Percentiles rank a stretch among this genome's conserved stretches.
phyloP scores from a whole-genome alignment of 108 stramenopile species.

The Conticribra guillardii region DNA sequence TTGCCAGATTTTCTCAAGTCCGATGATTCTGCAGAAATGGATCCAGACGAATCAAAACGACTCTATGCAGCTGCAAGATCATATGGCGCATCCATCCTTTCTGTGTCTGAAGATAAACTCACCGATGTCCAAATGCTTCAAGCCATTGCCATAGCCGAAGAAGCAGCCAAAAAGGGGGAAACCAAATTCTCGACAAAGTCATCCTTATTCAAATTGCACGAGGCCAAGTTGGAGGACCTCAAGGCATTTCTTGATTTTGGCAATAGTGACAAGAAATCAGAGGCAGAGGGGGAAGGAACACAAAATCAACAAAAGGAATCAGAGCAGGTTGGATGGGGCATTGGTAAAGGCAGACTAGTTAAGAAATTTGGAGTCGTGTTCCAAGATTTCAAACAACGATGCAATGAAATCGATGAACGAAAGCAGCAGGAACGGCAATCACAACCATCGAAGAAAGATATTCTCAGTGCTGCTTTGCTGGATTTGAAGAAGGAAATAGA shows the following conservation, averaged over 20 bases:
- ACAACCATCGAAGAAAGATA: conserved; percentile 28
- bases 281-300: conserved; percentile 5
- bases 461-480: conserved; percentile 42
- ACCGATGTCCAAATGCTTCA: conserved; percentile 56
- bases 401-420: conserved; percentile 46
- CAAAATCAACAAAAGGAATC: not conserved
- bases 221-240: conserved; percentile 50
- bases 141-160: conserved; percentile 51
- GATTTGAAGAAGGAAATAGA: conserved; percentile 44
- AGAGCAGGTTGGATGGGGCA: conserved; percentile 37
- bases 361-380: conserved; percentile 41
- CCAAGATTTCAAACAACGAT: conserved; percentile 42
- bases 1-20: conserved; percentile 44
- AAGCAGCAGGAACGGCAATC: conserved; percentile 25
- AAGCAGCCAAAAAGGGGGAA: conserved; percentile 46
- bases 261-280: not conserved
- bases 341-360: conserved; percentile 33
- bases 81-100: conserved; percentile 49
- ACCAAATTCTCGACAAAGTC: conserved; percentile 49
- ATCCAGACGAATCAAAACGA: conserved; percentile 38
- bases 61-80: conserved; percentile 49
- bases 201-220: conserved; percentile 42
- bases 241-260: conserved; percentile 40
- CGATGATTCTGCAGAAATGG: conserved; percentile 34
- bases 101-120: conserved; percentile 44